Evolutionary conservation across 2,329 filamentous ascomycete genomes (phyloP).

Genomic region (Curvularia sp.): DNA sequence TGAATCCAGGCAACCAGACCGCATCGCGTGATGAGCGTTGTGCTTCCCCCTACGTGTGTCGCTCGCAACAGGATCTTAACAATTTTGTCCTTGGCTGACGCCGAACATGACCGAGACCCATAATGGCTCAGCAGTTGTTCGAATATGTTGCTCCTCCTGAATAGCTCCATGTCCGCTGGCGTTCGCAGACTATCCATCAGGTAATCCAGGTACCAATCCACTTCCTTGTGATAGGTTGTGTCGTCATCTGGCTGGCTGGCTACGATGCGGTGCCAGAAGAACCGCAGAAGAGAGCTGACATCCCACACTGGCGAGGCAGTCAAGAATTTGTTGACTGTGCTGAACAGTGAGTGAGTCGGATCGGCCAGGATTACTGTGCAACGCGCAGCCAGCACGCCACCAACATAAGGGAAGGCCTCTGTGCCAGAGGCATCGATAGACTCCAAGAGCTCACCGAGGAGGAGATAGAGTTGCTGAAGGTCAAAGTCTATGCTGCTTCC

Average conservation of each 20-base stretch:
- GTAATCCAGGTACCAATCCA: conserved; percentile 76
- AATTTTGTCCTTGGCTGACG: conserved; percentile 68
- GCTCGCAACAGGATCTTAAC: conserved; percentile 69
- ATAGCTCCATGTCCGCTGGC: conserved; percentile 65
- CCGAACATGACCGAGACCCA: conserved; percentile 68
- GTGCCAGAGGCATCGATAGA: conserved; percentile 57
- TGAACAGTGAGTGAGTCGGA: conserved; percentile 82
- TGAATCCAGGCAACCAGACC: conserved; percentile 78
- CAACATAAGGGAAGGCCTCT: conserved; percentile 70
- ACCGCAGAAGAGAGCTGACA: conserved; percentile 60
- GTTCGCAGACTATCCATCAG: conserved; percentile 72
- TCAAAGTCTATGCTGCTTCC: conserved; percentile 63
- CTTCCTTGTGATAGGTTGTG: conserved; percentile 71
- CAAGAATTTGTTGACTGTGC: conserved; percentile 84
- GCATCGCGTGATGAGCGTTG: conserved; percentile 79
- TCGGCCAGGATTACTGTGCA: conserved; percentile 74
- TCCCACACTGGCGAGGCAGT: conserved; percentile 80
- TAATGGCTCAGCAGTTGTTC: conserved; percentile 77
- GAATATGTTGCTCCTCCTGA: conserved; percentile 69
- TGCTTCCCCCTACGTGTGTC: conserved; percentile 74
- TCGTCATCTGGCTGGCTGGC: conserved; percentile 78
- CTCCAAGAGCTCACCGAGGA: conserved; percentile 81
- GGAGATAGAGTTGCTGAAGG: conserved; percentile 77
- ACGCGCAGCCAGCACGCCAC: conserved; percentile 76
- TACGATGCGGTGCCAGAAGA: conserved; percentile 73